These are phyloP conservation scores for Magnolia kwangsiensis DNA, from an alignment of 164 flowering plant species.

Conservation along the genomic window DNA sequence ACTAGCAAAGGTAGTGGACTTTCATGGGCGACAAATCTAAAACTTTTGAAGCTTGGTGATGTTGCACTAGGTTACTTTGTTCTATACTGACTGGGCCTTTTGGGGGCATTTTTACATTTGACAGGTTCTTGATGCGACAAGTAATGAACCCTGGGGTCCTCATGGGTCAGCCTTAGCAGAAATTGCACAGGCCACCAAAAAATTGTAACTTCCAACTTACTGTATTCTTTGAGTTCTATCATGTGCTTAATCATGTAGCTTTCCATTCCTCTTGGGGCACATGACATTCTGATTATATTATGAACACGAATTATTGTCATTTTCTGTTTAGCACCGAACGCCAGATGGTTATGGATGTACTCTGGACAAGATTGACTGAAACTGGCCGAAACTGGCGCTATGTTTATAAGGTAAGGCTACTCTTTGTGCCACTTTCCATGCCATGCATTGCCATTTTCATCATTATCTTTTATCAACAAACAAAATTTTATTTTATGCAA, in stretches of 20 bases:
- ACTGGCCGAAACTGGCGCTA: slow-evolving; percentile 92
- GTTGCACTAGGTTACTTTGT: neutral
- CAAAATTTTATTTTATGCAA: too few relatives aligned
- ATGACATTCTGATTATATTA: neutral
- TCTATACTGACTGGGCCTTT: neutral
- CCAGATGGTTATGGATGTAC: slow-evolving; percentile 86
- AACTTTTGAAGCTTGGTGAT: neutral
- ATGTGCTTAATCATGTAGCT: neutral
- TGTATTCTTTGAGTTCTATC: neutral
- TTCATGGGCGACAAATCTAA: too few relatives aligned
- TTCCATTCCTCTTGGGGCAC: neutral
- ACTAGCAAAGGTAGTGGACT: too few relatives aligned
- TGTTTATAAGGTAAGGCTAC: slow-evolving; percentile 74
- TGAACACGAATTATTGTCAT: neutral
- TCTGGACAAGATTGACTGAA: slow-evolving; percentile 87
- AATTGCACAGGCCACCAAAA: slow-evolving; percentile 94
- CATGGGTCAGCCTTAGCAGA: slow-evolving; percentile 94
- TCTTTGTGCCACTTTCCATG: neutral
- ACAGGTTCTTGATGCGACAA: slow-evolving; percentile 97
- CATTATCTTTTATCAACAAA: too few relatives aligned
- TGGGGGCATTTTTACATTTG: neutral
- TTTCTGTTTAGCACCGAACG: slow-evolving; percentile 73
- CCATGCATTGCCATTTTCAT: too few relatives aligned
- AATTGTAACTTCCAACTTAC: slow-evolving; percentile 51
- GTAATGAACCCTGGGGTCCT: slow-evolving; percentile 99